phyloP scores from a whole-genome alignment of 331 rosid species.

The Quercus tomentella region DNA sequence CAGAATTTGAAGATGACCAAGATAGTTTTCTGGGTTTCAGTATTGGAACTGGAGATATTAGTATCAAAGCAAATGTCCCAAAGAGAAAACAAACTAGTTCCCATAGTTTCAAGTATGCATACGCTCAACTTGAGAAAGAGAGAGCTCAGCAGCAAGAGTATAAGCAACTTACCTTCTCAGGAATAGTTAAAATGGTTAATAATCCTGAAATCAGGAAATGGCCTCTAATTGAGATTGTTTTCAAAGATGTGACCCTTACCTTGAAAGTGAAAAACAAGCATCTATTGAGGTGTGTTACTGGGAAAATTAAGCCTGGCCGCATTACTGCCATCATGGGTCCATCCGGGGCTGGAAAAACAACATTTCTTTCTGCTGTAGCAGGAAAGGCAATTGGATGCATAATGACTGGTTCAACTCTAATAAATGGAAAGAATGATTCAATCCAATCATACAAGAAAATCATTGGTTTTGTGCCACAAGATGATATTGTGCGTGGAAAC shows the following conservation, averaged over 20 bases:
- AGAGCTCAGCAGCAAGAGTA: constrained; percentile 77
- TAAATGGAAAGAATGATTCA: constrained; percentile 76
- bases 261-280: constrained; percentile 76
- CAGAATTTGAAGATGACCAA: constrained; percentile 60
- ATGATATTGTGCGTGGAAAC: constrained; percentile 94
- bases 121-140: constrained; percentile 85
- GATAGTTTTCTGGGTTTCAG: constrained; percentile 34
- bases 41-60: constrained; percentile 31
- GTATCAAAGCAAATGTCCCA: constrained; percentile 22
- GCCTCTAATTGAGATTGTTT: constrained; percentile 82
- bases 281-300: constrained; percentile 77
- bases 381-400: constrained; percentile 87
- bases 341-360: constrained; percentile 98
- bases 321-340: constrained; percentile 98
- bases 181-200: constrained; percentile 74
- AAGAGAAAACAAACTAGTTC: constrained; percentile 60
- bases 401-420: constrained; percentile 63
- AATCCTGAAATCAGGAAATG: constrained; percentile 49
- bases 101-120: constrained; percentile 81
- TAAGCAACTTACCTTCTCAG: constrained; percentile 76
- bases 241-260: constrained; percentile 76
- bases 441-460: constrained; percentile 82
- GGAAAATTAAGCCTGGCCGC: constrained; percentile 85
- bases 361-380: constrained; percentile 84
- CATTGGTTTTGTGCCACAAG: constrained; percentile 98